phyloP scores from a whole-genome alignment of 306 rosid genomes.

The Cajanus cajan region DNA sequence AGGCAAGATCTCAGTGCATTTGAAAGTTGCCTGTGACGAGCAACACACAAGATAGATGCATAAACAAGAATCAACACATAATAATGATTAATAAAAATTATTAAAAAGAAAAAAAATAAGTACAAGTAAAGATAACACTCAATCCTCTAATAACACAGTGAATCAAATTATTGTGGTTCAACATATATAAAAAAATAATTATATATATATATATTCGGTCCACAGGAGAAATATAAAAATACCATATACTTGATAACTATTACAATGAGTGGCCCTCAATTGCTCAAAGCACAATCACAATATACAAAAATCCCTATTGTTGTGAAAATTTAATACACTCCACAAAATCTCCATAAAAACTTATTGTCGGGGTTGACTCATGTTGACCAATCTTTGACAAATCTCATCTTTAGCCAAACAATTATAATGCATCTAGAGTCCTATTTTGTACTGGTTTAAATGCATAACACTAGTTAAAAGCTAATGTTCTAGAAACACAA shows the following conservation, averaged over 20 bases:
- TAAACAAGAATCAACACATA: not conserved
- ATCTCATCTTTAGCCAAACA: constrained; percentile 1
- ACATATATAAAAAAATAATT: not conserved
- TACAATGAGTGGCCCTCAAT: constrained; percentile 2
- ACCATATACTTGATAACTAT: not conserved
- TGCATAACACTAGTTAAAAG: constrained; percentile 18
- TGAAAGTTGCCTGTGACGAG: constrained; percentile 6
- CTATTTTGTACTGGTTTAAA: not conserved
- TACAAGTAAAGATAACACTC: not conserved
- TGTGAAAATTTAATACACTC: not conserved
- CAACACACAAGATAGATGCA: constrained; percentile 25
- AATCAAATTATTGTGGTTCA: not conserved
- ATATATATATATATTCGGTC: not conserved
- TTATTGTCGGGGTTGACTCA: not conserved
- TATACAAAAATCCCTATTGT: not conserved
- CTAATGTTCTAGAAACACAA: not conserved
- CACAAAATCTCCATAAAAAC: not conserved
- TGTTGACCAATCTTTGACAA: not conserved
- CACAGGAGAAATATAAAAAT: not conserved
- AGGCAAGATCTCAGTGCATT: constrained; percentile 11
- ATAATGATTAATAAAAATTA: not conserved
- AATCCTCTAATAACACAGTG: not conserved
- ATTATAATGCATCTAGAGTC: not conserved
- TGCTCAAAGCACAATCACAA: not conserved
- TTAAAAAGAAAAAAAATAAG: not conserved